Evolutionary conservation across 164 flowering plant genomes (phyloP), one percentile per base, ranked within the genome.

Genomic region (Magnolia kwangsiensis): DNA sequence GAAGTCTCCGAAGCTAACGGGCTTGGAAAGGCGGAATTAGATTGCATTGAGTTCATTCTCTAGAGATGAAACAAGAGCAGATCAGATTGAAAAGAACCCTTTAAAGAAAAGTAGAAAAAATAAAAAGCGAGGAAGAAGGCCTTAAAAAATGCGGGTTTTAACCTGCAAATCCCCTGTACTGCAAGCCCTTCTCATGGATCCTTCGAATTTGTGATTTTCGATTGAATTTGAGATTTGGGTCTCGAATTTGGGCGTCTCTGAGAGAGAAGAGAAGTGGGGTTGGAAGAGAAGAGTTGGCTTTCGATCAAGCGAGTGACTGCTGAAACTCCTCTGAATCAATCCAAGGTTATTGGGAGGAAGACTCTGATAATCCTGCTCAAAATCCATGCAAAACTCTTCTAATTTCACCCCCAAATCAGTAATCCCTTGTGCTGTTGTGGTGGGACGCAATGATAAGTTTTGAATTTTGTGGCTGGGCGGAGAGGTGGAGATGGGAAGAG

Each of bases 161-260:
- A 93, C 98, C 71, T 88, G 91, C 73, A 94, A 83, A 77, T 94
- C 98, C 63, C 97, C 97, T 3, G 98, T 86, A 86, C 97, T 92
- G 81, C 82, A 91, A 51, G 82, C 94, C 83, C 89, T 84, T 76
- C 98, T 89, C 85, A 92, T 82, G 65, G 87, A 80, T 20, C 86
- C 83, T 3, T 70, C 27, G 1, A 82, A 77, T 37, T 82, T 81
- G 63, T 76, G 70, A 80, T 63, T 77, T 74, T 88, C 87, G 8
- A 88, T 86, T 1, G 89, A 85, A 67, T 81, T 77, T 69, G 81
- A 27, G 51, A 79, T 63, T 31, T 84, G 91, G 51, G 61, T 68
- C 27, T 81, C 81, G 51, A 83, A 77, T 79, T 55, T 78, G 0
- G 84, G 82, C 0, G 77, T 59, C 24, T 90, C 87, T 64, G 81